phyloP scores from a whole-genome alignment of 208 protist species.

The Leishmania tarentolae region DNA sequence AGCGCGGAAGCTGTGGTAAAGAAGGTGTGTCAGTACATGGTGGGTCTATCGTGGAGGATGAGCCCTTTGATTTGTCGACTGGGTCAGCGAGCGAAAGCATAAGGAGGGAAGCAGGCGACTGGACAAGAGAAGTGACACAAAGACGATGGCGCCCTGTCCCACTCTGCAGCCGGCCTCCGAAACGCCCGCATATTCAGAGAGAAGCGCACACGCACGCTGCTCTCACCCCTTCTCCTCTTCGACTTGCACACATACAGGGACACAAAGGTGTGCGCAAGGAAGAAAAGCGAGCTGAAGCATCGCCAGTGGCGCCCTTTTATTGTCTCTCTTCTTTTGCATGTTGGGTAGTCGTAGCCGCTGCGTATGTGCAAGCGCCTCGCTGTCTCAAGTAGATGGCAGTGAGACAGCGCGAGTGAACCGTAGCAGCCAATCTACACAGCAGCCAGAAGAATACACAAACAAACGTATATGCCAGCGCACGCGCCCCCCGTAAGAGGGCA shows the following conservation, averaged over 20 bases:
- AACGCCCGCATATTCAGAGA: background rate
- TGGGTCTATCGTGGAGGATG: background rate
- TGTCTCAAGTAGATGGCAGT: background rate
- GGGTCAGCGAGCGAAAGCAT: background rate
- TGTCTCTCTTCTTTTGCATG: too few relatives aligned
- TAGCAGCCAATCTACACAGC: background rate
- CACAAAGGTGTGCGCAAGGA: background rate
- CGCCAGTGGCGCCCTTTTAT: background rate
- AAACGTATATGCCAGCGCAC: background rate
- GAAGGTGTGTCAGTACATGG: background rate
- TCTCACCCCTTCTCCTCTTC: background rate
- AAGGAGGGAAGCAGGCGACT: background rate
- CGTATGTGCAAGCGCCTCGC: background rate
- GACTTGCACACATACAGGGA: background rate
- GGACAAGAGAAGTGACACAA: background rate
- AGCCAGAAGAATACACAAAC: background rate
- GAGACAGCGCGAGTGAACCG: background rate
- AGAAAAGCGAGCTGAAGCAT: background rate
- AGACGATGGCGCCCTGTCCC: background rate
- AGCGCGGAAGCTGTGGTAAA: background rate
- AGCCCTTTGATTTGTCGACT: constrained; percentile 1
- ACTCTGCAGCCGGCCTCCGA: background rate
- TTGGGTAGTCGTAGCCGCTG: background rate
- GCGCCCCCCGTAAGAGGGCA: background rate
- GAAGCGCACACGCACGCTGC: background rate